These are phyloP conservation scores for Phytophthora nicotianae DNA, from an alignment of 352 stramenopile species.

Conservation along the genomic window DNA sequence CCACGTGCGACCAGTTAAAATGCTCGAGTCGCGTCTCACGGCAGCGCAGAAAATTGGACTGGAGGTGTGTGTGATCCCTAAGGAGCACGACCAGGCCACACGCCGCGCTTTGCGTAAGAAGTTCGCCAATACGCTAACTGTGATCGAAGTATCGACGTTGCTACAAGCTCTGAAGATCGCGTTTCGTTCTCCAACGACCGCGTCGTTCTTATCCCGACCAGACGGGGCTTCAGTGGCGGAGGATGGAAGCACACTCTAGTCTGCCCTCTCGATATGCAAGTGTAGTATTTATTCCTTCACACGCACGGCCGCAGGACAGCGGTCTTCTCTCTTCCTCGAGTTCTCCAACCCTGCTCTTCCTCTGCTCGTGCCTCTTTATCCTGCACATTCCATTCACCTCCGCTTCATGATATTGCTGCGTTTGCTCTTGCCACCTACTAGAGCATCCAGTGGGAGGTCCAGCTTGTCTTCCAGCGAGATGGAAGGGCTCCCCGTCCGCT, in stretches of 20 bases:
- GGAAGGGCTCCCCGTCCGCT: constrained; percentile 11
- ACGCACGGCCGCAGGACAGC: constrained; percentile 23
- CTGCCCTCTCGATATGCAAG: constrained; percentile 33
- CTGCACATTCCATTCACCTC: constrained; percentile 34
- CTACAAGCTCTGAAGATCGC: constrained; percentile 70
- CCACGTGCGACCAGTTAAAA: constrained; percentile 79
- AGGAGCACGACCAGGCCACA: constrained; percentile 50
- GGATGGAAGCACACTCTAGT: constrained; percentile 25
- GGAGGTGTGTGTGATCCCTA: constrained; percentile 73
- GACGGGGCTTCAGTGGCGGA: constrained; percentile 7
- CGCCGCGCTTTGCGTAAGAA: constrained; percentile 52
- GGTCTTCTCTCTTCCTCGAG: constrained; percentile 24
- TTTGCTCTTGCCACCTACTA: constrained; percentile 46
- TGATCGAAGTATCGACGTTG: constrained; percentile 73
- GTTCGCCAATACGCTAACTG: constrained; percentile 53
- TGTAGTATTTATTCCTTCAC: constrained; percentile 42
- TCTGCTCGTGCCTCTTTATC: constrained; percentile 10
- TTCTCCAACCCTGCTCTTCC: constrained; percentile 13
- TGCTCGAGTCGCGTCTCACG: constrained; percentile 79
- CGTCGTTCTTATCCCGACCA: constrained; percentile 25
- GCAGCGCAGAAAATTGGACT: constrained; percentile 85
- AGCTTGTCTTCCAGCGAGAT: constrained; percentile 74
- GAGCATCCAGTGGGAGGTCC: constrained; percentile 64
- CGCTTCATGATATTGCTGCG: constrained; percentile 35
- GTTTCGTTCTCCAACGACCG: constrained; percentile 30